Conservation (phyloP, 495 filamentous ascomycete genomes). For the Neurospora sp. region DNA sequence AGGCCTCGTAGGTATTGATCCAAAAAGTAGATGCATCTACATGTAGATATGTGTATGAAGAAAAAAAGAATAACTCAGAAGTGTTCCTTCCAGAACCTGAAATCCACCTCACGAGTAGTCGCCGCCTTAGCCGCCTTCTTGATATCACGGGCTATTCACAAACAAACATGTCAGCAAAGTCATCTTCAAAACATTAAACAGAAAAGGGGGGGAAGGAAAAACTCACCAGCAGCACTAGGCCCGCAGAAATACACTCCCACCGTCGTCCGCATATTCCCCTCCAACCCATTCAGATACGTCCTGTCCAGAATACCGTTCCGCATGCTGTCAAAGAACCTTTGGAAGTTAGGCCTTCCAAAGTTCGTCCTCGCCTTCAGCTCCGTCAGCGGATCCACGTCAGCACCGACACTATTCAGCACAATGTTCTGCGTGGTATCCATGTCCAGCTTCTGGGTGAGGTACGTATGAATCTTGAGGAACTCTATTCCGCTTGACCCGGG, state of each 20-base stretch:
- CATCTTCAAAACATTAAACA: no score
- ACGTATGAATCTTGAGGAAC: constrained; percentile 97
- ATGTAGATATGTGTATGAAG: not conserved
- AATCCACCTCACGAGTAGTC: constrained; percentile 67
- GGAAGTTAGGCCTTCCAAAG: constrained; percentile 91
- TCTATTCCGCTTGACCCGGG: constrained; percentile 58
- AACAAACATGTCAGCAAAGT: constrained; percentile 18
- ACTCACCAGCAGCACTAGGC: constrained; percentile 40
- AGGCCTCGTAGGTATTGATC: not conserved
- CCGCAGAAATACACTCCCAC: constrained; percentile 99
- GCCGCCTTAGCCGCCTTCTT: constrained; percentile 63
- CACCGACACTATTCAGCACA: constrained; percentile 87
- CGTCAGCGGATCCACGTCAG: constrained; percentile 78
- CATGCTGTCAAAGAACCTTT: constrained; percentile 72
- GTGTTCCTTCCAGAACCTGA: constrained; percentile 99
- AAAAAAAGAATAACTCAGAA: constrained; percentile 28
- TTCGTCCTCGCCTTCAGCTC: constrained; percentile 85
- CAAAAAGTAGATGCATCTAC: not conserved
- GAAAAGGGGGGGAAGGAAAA: no score
- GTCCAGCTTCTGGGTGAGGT: constrained; percentile 89
- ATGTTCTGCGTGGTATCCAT: constrained; percentile 91
- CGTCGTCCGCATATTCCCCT: constrained; percentile 62
- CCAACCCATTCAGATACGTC: constrained; percentile 74
- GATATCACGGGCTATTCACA: constrained; percentile 67
- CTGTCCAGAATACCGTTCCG: constrained; percentile 75